These are phyloP conservation scores for Penstemon newberryi DNA, from an alignment of 257 asterid species.

Conservation along the genomic window DNA sequence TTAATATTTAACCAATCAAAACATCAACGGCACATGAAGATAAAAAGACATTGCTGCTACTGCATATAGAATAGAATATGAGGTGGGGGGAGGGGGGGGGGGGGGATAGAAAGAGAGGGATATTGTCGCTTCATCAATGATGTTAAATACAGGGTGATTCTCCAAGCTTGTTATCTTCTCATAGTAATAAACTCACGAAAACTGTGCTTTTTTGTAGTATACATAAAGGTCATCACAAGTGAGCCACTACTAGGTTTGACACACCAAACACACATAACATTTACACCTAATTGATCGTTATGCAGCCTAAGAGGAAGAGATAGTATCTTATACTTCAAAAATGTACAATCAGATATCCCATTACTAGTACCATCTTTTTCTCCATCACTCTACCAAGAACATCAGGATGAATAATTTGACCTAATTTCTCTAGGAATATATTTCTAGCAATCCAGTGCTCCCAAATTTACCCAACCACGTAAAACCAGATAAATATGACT, in stretches of 20 bases:
- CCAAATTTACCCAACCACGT: background rate
- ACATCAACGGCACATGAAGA: background rate
- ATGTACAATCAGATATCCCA: background rate
- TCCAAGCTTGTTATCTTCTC: background rate
- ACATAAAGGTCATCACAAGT: background rate
- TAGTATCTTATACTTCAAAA: background rate
- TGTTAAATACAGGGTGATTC: background rate
- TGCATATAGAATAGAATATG: background rate
- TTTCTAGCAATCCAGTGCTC: background rate
- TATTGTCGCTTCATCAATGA: background rate
- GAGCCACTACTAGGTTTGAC: background rate
- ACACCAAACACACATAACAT: background rate
- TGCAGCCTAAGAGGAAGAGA: background rate
- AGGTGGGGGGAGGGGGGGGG: background rate
- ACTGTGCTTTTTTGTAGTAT: background rate
- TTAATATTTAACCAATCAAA: background rate
- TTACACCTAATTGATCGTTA: background rate
- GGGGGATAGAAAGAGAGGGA: background rate
- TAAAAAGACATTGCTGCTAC: background rate
- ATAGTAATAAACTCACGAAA: background rate
- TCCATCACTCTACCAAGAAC: background rate
- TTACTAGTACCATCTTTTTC: background rate
- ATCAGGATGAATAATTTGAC: background rate
- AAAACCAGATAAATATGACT: background rate
- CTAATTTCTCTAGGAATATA: background rate